Evolutionary conservation across 2,329 filamentous ascomycete species (phyloP), one percentile per base, ranked within the genome.

Genomic region (Zymoseptoria tritici): DNA sequence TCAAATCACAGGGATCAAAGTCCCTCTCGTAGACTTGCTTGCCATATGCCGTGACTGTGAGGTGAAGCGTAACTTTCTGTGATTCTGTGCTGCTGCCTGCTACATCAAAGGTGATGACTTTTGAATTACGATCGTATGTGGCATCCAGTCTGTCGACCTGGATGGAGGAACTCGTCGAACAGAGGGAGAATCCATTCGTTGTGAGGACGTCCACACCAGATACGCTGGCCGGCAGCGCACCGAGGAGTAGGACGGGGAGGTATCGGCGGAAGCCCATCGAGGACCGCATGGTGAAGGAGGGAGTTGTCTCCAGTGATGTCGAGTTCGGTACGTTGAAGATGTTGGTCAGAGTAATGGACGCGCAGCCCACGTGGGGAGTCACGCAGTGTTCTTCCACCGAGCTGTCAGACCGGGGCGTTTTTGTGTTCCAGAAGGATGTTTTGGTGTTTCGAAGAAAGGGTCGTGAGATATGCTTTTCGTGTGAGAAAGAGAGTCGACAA

Each of bases 41-140:
- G 61, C 94, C 94, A 71, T 97, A 97, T 8, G 93, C 93, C 24
- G 82, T 88, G 49, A 97, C 89, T 21, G 84, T 81, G 60, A 97
- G 79, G 16, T 78, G 78, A 13, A 91, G 92, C 58, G 83, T 89
- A 61, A 97, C 90, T 66, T 96, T 92, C 73, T 94, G 90, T 66
- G 82, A 75, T 72, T 83, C 83, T 57, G 76, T 75, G 72, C 89
- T 97, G 61, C 83, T 85, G 62, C 93, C 94, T 36, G 86, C 84
- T 21, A 97, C 83, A 72, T 97, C 86, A 75, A 97, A 97, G 3
- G 78, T 83, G 62, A 97, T 82, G 54, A 82, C 83, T 72, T 89
- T 86, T 61, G 86, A 85, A 60, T 82, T 80, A 65, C 87, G 86
- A 78, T 96, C 84, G 77, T 95, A 97, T 67, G 83, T 79, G 61